Base-by-base conservation (phyloP, 257 asterid species). In the Solanum rostratum region DNA sequence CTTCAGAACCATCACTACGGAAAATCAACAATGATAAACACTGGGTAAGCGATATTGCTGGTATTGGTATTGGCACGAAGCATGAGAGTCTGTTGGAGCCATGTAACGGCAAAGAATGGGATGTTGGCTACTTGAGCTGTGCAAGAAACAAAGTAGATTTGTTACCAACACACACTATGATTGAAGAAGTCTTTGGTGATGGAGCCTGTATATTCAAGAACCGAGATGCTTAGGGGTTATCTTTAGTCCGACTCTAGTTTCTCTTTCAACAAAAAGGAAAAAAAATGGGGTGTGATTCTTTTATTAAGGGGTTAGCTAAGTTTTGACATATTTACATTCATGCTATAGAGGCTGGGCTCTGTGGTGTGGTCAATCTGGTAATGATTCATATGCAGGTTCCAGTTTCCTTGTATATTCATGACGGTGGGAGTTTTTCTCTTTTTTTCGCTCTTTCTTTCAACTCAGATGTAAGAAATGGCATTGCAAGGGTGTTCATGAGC, bases 181-280 rank as follows among this genome's bases (percentile, higher is more conserved):
- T 90, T 63, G 94, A 91, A 73, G 92, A 91, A 85, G 88, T 90
- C 57, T 91, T 91, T 59, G 88, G 92, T 69, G 86, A 86, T n/a
- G 90, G 87, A 63, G 84, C 89, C 39, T 88, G 86, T 83, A 84
- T 86, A 79, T 50, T 46, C 84, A 49, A 76, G 82, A 79, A 86
- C 37, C 52, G 81, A 63, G 90, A 84, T 86, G 86, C 81, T 57
- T 71, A 82, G 43, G 83, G 73, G 65, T 73, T 81, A 24, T 16
- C 63, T 78, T 27, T 27, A 29, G n/a, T 79, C 45, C 3, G n/a
- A 68, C 76, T 55, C 70, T 80, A 30, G 52, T 53, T 80, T 30
- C 16, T 13, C 66, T 41, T 37, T 27, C 24, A 79, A 20, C 50
- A 37, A 69, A 37, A 69, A 39, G 3, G 10, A 37, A 18, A 16